phyloP scores from a whole-genome alignment of 2,329 filamentous ascomycete genomes.

The Pyricularia sp. region DNA sequence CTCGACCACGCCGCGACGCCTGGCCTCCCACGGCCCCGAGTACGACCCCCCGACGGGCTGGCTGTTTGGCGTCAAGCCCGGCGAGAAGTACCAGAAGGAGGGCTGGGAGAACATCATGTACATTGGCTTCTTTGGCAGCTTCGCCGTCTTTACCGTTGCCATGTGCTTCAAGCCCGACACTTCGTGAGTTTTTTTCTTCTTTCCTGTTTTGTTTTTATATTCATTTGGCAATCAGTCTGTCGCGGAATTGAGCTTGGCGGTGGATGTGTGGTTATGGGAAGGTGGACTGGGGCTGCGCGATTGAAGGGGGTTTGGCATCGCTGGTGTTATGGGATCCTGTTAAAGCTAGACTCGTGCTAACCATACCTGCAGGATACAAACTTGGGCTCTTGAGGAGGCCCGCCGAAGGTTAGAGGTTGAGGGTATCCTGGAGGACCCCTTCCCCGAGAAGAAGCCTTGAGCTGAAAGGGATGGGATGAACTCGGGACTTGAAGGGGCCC shows the following conservation, averaged over 20 bases:
- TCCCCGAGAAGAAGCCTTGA: constrained; percentile 46
- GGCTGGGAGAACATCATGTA: constrained; percentile 88
- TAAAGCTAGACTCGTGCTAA: constrained; percentile 17
- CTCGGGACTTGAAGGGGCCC: neutral
- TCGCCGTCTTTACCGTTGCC: constrained; percentile 64
- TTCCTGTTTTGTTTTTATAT: no score
- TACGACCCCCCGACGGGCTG: constrained; percentile 88
- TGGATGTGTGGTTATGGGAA: neutral
- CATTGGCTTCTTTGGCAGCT: constrained; percentile 73
- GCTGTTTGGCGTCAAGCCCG: constrained; percentile 90
- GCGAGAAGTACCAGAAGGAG: constrained; percentile 91
- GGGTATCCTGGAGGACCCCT: constrained; percentile 79
- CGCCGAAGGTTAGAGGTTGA: constrained; percentile 90
- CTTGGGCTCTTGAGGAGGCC: constrained; percentile 96
- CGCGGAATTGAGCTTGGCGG: neutral
- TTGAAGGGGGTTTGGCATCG: neutral
- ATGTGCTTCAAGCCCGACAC: constrained; percentile 98
- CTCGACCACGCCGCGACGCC: constrained; percentile 21
- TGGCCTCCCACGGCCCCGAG: constrained; percentile 56
- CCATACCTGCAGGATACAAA: constrained; percentile 72
- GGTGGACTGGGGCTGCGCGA: neutral
- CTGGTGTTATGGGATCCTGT: neutral
- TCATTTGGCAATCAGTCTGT: neutral
- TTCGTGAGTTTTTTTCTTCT: constrained; percentile 58
- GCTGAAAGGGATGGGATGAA: constrained; percentile 9